Conservation (phyloP, 2,329 filamentous ascomycete species). For the Rhinocladiella mackenziei region DNA sequence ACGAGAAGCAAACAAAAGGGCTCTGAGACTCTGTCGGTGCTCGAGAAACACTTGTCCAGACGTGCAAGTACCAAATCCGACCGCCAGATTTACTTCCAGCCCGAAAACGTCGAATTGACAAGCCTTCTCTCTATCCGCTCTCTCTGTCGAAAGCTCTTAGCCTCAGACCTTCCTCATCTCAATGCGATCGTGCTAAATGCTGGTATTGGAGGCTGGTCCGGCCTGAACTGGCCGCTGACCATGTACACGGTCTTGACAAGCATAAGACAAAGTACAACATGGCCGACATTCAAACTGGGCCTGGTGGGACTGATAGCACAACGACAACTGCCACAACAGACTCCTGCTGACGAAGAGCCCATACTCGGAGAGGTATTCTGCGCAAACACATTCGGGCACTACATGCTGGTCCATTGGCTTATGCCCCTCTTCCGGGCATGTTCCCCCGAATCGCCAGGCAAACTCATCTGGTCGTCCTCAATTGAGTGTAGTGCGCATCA, state of each 20-base stretch:
- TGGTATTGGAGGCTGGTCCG: conserved; percentile 80
- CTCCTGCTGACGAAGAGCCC: conserved; percentile 45
- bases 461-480: conserved; percentile 84
- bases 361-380: conserved; percentile 77
- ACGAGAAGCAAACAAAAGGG: conserved; percentile 74
- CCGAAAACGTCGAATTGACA: conserved; percentile 57
- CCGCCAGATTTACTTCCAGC: conserved; percentile 48
- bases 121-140: conserved; percentile 53
- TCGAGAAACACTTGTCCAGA: conserved; percentile 60
- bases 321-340: conserved; percentile 44
- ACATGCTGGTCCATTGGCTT: conserved; percentile 77
- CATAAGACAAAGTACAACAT: conserved; percentile 65
- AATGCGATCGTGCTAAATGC: conserved; percentile 82
- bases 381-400: conserved; percentile 93
- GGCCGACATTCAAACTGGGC: conserved; percentile 71
- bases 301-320: conserved; percentile 52
- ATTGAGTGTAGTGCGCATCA: conserved; percentile 61
- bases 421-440: conserved; percentile 64
- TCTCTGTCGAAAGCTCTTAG: conserved; percentile 49
- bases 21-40: conserved; percentile 61
- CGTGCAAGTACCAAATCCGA: conserved; percentile 37
- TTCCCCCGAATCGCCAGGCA: conserved; percentile 48
- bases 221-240: conserved; percentile 65
- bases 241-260: conserved; percentile 58
- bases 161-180: conserved; percentile 59